Percentiles rank a stretch among this genome's conserved stretches.
Conservation (phyloP, 495 filamentous ascomycete species). For the Tuber brumale region DNA sequence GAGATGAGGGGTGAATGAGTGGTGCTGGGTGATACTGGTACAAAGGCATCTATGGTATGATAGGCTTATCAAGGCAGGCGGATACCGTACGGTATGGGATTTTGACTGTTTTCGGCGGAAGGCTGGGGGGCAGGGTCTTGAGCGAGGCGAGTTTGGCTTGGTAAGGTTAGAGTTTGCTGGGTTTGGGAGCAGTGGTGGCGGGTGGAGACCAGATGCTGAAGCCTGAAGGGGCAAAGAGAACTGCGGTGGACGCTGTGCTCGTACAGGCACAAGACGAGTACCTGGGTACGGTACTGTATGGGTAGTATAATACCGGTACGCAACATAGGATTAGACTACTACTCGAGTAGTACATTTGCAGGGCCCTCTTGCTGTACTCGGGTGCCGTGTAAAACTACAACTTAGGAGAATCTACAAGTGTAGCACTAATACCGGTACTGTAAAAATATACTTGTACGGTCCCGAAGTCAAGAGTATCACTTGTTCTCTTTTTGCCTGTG, state of each 20-base stretch:
- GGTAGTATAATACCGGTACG: no score
- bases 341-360: no score
- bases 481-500: neutral
- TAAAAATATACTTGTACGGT: neutral
- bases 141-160: neutral
- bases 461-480: neutral
- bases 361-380: neutral
- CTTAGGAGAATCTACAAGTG: no score
- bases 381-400: no score
- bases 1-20: neutral
- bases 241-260: neutral
- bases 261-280: no score
- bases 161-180: neutral
- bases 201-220: neutral
- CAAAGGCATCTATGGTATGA: neutral
- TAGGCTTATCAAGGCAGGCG: neutral
- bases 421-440: no score
- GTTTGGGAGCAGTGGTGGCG: no score
- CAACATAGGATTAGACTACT: neutral
- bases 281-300: no score
- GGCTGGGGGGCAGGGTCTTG: neutral
- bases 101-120: neutral
- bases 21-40: neutral
- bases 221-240: neutral
- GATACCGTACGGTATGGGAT: neutral